Evolutionary conservation across 1,139 yeast species (phyloP).

Genomic region (Entelexis paramagnoliae): DNA sequence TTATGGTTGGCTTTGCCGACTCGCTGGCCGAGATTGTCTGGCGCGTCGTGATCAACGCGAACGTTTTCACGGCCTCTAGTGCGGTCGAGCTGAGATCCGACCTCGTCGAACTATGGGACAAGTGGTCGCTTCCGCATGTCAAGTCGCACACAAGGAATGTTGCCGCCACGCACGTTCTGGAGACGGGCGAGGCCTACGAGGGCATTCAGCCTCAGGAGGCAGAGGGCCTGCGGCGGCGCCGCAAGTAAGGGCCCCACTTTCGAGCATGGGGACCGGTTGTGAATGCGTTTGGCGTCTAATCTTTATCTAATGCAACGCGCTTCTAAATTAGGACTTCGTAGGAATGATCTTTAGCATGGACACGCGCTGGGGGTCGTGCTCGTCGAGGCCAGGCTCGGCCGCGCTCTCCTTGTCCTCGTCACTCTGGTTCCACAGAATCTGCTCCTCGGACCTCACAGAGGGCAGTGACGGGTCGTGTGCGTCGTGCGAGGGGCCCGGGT

Average conservation of each 20-base stretch:
- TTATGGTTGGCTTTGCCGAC: slow-evolving; percentile 35
- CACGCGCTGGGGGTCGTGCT: slow-evolving; percentile 17
- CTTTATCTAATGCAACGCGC: too few relatives aligned
- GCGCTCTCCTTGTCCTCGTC: slow-evolving; percentile 8
- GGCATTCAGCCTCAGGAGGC: neutral
- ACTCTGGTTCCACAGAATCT: slow-evolving; percentile 13
- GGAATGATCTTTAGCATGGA: slow-evolving; percentile 18
- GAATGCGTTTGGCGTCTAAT: neutral
- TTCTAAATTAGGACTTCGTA: neutral
- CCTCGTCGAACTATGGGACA: slow-evolving; percentile 37
- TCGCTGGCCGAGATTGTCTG: slow-evolving; percentile 43
- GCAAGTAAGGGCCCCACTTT: neutral
- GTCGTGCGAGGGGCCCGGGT: slow-evolving; percentile 7
- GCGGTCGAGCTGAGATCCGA: slow-evolving; percentile 49
- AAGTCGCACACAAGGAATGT: neutral
- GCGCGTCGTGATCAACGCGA: slow-evolving; percentile 53
- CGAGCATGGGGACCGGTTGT: too few relatives aligned
- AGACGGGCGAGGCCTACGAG: slow-evolving; percentile 8
- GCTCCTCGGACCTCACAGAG: neutral
- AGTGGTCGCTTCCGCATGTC: slow-evolving; percentile 24
- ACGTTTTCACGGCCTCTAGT: slow-evolving; percentile 50
- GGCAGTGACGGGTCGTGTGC: neutral
- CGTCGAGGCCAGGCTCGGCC: slow-evolving; percentile 3
- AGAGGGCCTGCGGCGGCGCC: slow-evolving; percentile 12
- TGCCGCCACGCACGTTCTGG: slow-evolving; percentile 13